phyloP scores from a whole-genome alignment of 2,329 filamentous ascomycete species.

The Tympanopsis confertula region DNA sequence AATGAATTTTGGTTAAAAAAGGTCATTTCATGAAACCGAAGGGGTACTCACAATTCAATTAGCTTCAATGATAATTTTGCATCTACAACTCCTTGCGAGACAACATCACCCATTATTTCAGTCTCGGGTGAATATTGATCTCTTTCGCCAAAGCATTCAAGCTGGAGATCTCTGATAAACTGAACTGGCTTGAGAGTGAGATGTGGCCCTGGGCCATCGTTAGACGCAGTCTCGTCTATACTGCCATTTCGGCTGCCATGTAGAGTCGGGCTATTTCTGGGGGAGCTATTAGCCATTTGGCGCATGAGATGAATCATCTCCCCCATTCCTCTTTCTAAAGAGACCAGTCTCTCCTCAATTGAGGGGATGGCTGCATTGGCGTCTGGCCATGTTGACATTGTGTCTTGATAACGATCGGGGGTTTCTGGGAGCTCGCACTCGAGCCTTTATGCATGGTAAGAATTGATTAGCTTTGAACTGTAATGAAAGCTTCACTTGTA shows the following conservation, averaged over 20 bases:
- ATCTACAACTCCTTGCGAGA: neutral
- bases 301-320: slow-evolving; percentile 12
- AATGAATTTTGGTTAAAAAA: neutral
- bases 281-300: neutral
- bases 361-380: slow-evolving; percentile 16
- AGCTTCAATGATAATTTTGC: neutral
- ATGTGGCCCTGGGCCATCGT: neutral
- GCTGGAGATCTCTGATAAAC: neutral
- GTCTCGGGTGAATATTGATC: neutral
- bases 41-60: neutral
- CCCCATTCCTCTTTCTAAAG: slow-evolving; percentile 17
- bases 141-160: neutral
- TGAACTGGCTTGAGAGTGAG: neutral
- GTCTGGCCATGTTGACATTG: slow-evolving; percentile 15
- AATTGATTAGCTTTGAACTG: neutral
- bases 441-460: slow-evolving; percentile 10
- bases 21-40: neutral
- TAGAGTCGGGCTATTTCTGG: no score
- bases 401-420: slow-evolving; percentile 17
- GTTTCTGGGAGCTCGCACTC: slow-evolving; percentile 20
- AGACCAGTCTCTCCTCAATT: slow-evolving; percentile 18
- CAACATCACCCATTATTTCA: neutral
- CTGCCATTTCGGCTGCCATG: neutral
- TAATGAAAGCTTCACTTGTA: neutral
- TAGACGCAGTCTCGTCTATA: neutral